Base-by-base conservation (phyloP, 2,329 filamentous ascomycete species). In the Cladosporium sp. region DNA sequence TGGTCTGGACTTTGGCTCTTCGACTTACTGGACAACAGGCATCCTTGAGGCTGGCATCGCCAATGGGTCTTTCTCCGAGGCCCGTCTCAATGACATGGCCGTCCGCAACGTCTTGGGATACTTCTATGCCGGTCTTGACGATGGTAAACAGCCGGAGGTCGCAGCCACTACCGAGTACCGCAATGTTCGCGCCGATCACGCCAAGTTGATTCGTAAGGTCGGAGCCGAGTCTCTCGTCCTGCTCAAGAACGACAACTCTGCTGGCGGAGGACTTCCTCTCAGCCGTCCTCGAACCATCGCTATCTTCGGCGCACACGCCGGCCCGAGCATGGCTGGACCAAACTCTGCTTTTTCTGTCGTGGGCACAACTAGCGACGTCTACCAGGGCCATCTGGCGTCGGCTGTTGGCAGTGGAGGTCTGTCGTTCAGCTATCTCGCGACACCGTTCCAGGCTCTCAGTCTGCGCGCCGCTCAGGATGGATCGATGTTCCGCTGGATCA, bases 1-100 rank as follows among this genome's bases (percentile, higher is more conserved):
- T 26, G 88, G 88, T 0, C 77, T 89, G 1, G 88, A 90, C 67
- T 62, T 53, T 28, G 59, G 59, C 48, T 62, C 59, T 2, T 62
- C 59, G 18, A 53, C 21, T 18, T 62, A 62, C 46, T 62, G 59
- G 59, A 88, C 90, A 85, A 79, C 82, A 2, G 89, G 89, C 87
- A 87, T 88, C 16, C 66, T 67, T 23, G 66, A 66, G 7, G 90
- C 89, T 0, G 78, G 89, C 7, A 78, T 76, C 14, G 60, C 61
- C 11, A 63, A 58, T 57, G 72, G 72, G 25, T 67, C 93, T 0
- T 81, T 98, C 34, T 92, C 94, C 0, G 87, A 91, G 70, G 96
- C 91, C 85, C 71, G 94, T 58, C 76, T 81, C 39, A 78, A 81
- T 64, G 78, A 81, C 60, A 80, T 80, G 78, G 77, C 76, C 21